Evolutionary conservation across 768 basidiomycete species (phyloP).

Genomic region (Lactarius trivialis): DNA sequence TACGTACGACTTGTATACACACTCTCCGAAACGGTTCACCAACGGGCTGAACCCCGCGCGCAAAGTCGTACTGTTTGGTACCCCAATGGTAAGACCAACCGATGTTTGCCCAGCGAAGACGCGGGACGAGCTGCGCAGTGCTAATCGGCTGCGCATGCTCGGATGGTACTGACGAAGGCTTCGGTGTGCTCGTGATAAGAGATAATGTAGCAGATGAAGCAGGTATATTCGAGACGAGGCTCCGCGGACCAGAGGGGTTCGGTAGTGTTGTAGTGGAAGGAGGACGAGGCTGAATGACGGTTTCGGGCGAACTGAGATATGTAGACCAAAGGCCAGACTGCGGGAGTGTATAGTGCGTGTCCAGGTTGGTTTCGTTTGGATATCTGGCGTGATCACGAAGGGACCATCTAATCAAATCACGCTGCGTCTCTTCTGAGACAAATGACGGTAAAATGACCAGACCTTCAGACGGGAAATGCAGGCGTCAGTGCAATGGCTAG

Average conservation of each 20-base stretch:
- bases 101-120: slow-evolving; percentile 92
- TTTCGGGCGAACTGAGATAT: slow-evolving; percentile 36
- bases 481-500: background rate
- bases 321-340: slow-evolving; percentile 71
- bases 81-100: slow-evolving; percentile 98
- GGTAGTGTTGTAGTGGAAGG: slow-evolving; percentile 24
- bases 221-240: slow-evolving; percentile 67
- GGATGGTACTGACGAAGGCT: slow-evolving; percentile 62
- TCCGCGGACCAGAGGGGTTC: slow-evolving; percentile 47
- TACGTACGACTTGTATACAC: slow-evolving; percentile 55
- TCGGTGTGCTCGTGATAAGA: slow-evolving; percentile 47
- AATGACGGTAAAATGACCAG: slow-evolving; percentile 80
- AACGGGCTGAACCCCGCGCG: slow-evolving; percentile 57
- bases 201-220: slow-evolving; percentile 52
- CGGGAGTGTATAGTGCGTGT: slow-evolving; percentile 79
- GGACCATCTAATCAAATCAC: slow-evolving; percentile 62
- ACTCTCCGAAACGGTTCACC: slow-evolving; percentile 47
- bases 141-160: slow-evolving; percentile 43
- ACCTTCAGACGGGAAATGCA: slow-evolving; percentile 41
- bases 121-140: slow-evolving; percentile 55
- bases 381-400: slow-evolving; percentile 65
- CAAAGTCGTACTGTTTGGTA: slow-evolving; percentile 90
- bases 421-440: slow-evolving; percentile 56
- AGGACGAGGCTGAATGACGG: slow-evolving; percentile 43
- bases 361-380: slow-evolving; percentile 87